phyloP scores from a whole-genome alignment of 768 basidiomycete species.

The Termitomyces sp. region DNA sequence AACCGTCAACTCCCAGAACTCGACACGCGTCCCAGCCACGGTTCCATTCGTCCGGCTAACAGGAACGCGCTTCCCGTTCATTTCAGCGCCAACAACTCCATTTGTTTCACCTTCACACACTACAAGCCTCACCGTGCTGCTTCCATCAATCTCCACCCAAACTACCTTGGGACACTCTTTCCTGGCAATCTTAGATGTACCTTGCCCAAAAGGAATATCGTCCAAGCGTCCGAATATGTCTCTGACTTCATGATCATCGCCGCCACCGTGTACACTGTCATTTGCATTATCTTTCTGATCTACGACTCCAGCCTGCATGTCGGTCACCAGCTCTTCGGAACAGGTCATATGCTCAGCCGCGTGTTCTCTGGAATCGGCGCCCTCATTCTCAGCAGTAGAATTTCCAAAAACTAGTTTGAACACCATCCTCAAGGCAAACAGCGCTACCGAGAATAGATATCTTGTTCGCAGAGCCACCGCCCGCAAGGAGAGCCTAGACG shows the following conservation, averaged over 20 bases:
- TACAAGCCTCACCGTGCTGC: conserved; percentile 11
- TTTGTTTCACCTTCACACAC: conserved; percentile 9
- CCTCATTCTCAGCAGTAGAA: neutral
- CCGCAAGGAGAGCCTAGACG: neutral
- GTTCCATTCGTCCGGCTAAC: conserved; percentile 10
- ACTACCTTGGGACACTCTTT: conserved; percentile 3
- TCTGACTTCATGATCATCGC: too few relatives aligned
- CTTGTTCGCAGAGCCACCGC: neutral
- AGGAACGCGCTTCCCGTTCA: conserved; percentile 22
- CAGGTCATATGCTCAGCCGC: neutral
- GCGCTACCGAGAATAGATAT: neutral
- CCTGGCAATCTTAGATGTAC: neutral
- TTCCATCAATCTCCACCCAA: conserved; percentile 13
- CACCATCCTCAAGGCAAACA: neutral
- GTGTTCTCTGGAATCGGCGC: neutral
- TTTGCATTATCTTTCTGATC: too few relatives aligned
- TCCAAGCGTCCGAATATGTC: too few relatives aligned
- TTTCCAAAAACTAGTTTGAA: conserved; percentile 8
- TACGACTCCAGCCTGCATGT: neutral
- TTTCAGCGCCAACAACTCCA: conserved; percentile 17
- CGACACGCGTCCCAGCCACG: conserved; percentile 10
- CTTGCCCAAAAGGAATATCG: neutral
- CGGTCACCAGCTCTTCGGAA: neutral
- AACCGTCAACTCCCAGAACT: conserved; percentile 19
- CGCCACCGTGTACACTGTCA: neutral